Base-by-base conservation (phyloP, 2,329 filamentous ascomycete species). In the Colletotrichum tabaci region DNA sequence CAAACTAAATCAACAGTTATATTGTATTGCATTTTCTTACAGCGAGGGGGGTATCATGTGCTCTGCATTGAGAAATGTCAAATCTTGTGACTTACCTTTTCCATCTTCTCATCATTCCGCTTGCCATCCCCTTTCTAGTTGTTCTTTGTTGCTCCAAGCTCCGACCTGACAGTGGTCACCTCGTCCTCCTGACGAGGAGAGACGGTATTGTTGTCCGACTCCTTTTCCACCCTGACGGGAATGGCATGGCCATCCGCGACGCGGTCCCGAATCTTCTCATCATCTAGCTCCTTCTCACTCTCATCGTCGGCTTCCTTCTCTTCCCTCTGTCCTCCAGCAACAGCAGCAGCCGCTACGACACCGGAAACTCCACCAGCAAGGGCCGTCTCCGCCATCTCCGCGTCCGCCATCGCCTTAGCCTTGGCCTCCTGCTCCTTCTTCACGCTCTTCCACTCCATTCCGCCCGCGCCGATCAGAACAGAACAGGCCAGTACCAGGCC, bases 361-460 rank as follows among this genome's bases (percentile, higher is more conserved):
- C 61, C 61, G 5, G 61, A 47, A 21, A 40, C n/a, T 53, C 49
- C 60, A 12, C 30, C 63, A n/a, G 26, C 63, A 15, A 44, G 61
- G 16, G 55, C 67, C 40, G 50, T 21, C 61, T 16, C 38, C 10
- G 49, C 61, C 21, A 50, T 58, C 58, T 71, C 68, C 6, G 44
- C 40, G n/a, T 71, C 68, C 52, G 42, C 58, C 26, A 18, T 23
- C 1, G 58, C 57, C 58, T 71, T 71, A n/a, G 47, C 26, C 69
- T 49, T 72, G 10, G 67, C 61, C 49, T 65, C 35, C 65, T 44
- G 47, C 72, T 75, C 68, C 73, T 80, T 76, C 78, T 83, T 84
- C 38, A 84, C 81, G 61, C 80, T 84, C 68, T 77, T 87, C 90
- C 90, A 93, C 81, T 93, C 88, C 74, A 93, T 86, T 8, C 83